Base-by-base conservation (phyloP, 768 basidiomycete genomes). In the Lepiota venenata region DNA sequence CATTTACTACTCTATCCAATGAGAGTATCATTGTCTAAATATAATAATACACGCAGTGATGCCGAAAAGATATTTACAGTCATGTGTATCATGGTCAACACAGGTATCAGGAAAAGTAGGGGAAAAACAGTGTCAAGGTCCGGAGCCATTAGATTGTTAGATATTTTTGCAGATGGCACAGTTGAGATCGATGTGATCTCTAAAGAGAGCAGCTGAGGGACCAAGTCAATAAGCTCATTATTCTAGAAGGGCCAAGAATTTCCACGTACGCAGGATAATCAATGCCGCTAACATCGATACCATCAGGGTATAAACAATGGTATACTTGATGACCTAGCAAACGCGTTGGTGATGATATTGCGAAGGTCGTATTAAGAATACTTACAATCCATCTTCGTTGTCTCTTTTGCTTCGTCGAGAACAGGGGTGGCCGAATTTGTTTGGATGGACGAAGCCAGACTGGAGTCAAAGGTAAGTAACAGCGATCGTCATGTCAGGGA, bases 381-480 rank as follows among this genome's bases (percentile, higher is more conserved):
- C 63, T 47, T 40, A 88, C 88, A 63, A 96, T 96, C 89, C 91
- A 93, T 61, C 95, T 76, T 53, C 95, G 81, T 66, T 93, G 91
- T 60, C 89, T 79, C 74, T 93, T 91, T 73, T 95, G 93, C 73
- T 95, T 94, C 51, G 90, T 91, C 11, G 91, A 93, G 79, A 93
- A 98, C 55, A 98, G 77, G 10, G 94, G 93, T 18, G 94, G 78
- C 36, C 93, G 88, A 57, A 96, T 96, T 70, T 95, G 93, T 73
- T 93, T 93, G 44, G 91, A 93, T 2, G 93, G 93, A 41, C 91
- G 88, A 45, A 98, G 79, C 95, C 97, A 98, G 78, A 98, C 90
- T 93, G 53, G 37, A 50, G 27, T 14, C 43, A 25, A 25, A 40
- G 38, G 54, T 41, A 50, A 39, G 55, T 41, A 47, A 29, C 11